These are phyloP conservation scores for Eremochloa ophiuroides DNA, from an alignment of 176 grass and related monocot species.

Conservation along the genomic window DNA sequence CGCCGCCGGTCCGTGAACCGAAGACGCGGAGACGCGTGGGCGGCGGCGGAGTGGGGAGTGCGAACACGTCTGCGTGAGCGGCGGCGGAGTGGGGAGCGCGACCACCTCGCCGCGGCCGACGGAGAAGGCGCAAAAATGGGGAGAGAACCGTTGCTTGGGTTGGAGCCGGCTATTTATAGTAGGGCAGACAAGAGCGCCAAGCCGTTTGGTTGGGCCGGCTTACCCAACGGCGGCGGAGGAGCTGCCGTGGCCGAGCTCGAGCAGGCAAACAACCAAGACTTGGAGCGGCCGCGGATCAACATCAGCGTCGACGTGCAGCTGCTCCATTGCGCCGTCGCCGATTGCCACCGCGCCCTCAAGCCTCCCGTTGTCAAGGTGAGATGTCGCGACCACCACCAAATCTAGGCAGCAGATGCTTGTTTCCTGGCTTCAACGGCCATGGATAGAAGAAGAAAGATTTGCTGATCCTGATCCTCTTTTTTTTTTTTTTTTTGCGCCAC, in stretches of 20 bases:
- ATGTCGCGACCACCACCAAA: not conserved
- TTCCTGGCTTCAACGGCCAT: not conserved
- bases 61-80: too few species aligned
- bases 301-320: not conserved
- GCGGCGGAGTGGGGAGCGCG: too few species aligned
- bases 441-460: not conserved
- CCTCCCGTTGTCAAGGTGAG: slow-evolving; percentile 6
- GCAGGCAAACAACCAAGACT: not conserved
- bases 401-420: not conserved
- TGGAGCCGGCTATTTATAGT: too few species aligned
- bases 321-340: slow-evolving; percentile 11
- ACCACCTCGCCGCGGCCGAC: too few species aligned
- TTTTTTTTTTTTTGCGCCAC: not conserved
- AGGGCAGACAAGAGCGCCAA: too few species aligned
- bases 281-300: not conserved
- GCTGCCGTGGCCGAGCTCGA: not conserved
- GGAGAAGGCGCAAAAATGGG: too few species aligned
- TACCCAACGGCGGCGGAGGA: not conserved
- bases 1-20: too few species aligned
- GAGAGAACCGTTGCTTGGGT: too few species aligned
- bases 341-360: not conserved
- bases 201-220: too few species aligned
- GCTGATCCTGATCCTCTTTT: too few species aligned
- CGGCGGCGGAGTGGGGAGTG: too few species aligned
- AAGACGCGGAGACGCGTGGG: too few species aligned